Evolutionary conservation across 1,284 basidiomycete species (phyloP).

Genomic region (Austroboletus novae-zelandiae): DNA sequence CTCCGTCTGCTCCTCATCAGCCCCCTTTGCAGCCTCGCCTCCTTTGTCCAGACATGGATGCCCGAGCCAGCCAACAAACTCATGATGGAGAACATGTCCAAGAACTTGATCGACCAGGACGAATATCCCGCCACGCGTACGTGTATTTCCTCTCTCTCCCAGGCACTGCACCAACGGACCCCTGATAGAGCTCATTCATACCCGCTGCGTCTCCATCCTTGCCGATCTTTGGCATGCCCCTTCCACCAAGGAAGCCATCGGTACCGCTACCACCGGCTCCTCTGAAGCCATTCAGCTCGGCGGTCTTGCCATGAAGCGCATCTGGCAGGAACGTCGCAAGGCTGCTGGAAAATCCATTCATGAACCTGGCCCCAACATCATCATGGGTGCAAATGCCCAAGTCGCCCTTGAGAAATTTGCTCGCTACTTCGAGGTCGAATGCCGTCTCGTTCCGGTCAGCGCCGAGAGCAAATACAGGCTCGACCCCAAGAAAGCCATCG

Average conservation of each 20-base stretch:
- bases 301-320: conserved; percentile 91
- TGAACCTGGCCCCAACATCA: conserved; percentile 77
- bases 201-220: conserved; percentile 82
- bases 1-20: conserved; percentile 30
- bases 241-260: conserved; percentile 69
- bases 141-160: conserved; percentile 16
- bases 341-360: conserved; percentile 83
- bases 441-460: conserved; percentile 75
- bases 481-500: conserved; percentile 81
- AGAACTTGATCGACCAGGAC: conserved; percentile 90
- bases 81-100: conserved; percentile 82
- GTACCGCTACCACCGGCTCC: conserved; percentile 92
- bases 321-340: conserved; percentile 90
- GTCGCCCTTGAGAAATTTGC: conserved; percentile 91
- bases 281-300: conserved; percentile 94
- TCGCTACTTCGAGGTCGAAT: conserved; percentile 89
- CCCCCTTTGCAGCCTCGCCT: conserved; percentile 82
- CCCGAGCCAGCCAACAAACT: conserved; percentile 63
- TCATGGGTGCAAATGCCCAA: conserved; percentile 85
- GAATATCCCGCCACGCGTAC: conserved; percentile 85
- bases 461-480: conserved; percentile 79
- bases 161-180: not conserved
- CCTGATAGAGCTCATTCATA: conserved; percentile 64
- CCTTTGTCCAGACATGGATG: conserved; percentile 75
- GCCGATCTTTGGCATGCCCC: conserved; percentile 94